Percentiles rank a stretch among this genome's conserved stretches.
Conservation (phyloP, 768 basidiomycete genomes). For the Lentinula guzmanii region DNA sequence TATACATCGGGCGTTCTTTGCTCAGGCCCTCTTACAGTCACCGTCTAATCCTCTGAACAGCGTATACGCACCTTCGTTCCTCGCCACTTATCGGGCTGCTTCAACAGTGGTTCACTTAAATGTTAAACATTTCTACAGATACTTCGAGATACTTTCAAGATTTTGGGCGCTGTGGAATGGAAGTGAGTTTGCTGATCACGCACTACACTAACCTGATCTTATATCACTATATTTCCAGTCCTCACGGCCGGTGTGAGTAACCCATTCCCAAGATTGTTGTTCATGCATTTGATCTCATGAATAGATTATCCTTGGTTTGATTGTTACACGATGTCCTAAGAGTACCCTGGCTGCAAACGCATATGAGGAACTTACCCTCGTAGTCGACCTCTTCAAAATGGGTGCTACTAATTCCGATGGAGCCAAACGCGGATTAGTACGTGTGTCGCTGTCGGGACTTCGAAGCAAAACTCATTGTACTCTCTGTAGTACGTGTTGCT, state of each 20-base stretch:
- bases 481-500: neutral
- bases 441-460: neutral
- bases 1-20: slow-evolving; percentile 41
- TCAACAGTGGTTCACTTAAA: slow-evolving; percentile 12
- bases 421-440: neutral
- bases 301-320: neutral
- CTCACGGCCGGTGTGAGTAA: neutral
- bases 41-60: slow-evolving; percentile 39
- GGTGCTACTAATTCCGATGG: neutral
- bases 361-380: neutral
- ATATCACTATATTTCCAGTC: neutral
- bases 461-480: neutral
- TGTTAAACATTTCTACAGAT: neutral
- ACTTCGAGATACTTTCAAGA: neutral
- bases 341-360: neutral
- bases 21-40: slow-evolving; percentile 35
- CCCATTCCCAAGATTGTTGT: neutral
- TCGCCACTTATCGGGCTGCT: slow-evolving; percentile 41
- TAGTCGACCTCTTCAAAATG: neutral
- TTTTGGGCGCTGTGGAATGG: neutral
- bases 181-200: neutral
- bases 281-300: neutral
- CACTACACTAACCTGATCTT: too few species aligned
- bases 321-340: neutral
- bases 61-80: slow-evolving; percentile 41